Evolutionary conservation across 192 early-diverging fungal genomes (phyloP), one percentile per base, ranked within the genome.

Genomic region (Mortierella claussenii): DNA sequence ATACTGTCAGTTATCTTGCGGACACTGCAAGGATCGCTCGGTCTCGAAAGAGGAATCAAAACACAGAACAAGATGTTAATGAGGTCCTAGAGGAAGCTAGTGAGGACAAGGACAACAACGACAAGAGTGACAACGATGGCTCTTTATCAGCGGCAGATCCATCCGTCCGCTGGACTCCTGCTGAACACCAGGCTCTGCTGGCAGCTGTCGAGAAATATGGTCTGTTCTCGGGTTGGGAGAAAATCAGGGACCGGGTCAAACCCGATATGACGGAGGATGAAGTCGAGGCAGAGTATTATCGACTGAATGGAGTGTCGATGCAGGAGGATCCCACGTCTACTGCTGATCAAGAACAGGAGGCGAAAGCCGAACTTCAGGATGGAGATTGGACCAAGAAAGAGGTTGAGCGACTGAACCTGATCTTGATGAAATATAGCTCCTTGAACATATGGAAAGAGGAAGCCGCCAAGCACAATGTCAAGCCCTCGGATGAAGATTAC

Each of bases 271-370:
- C 8, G 2, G 65, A 76, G 9, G 65, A 61, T 4, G 51, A 55
- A 1, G 73, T 76, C 7, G 64, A 76, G 34, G 51, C 52, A 26
- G 73, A 76, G 34, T 76, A 76, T 27, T 76, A 76, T 45, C 56
- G 47, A 48, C 27, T 76, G n/a, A 67, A 32, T 17, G 73, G 73
- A 1, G 59, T 62, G 28, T n/a, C n/a, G 27, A 12, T 12, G 18
- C 20, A 23, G 12, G n/a, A 2, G 40, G 17, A 42, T 42, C 9
- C 9, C 17, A 54, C 2, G 13, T 18, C 33, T 50, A 30, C 23
- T 30, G 23, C 30, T 34, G 11, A 50, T n/a, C 3, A 28, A 10
- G 48, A n/a, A 33, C 13, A 50, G n/a, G 31, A 23, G 33, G n/a
- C 18, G 10, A 20, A 33, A 6, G 28, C 4, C 32, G 7, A 36